phyloP scores from a whole-genome alignment of 257 asterid genomes.

The Gynochthodes officinalis region DNA sequence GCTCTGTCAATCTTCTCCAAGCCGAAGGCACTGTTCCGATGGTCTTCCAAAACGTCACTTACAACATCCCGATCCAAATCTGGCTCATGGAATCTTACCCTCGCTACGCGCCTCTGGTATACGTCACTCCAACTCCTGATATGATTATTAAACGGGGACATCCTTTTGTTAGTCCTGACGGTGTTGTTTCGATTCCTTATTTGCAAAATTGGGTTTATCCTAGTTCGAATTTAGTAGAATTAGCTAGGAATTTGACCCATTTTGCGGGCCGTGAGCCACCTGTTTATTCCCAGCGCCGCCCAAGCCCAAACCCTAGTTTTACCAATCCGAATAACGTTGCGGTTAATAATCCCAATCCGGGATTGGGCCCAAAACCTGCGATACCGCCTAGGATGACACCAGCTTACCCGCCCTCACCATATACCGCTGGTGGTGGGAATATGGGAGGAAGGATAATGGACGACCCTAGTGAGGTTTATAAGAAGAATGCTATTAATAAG shows the following conservation, averaged over 20 bases:
- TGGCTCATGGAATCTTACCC: constrained; percentile 96
- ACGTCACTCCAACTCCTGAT: constrained; percentile 83
- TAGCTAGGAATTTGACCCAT: constrained; percentile 55
- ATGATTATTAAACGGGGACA: constrained; percentile 86
- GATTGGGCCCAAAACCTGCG: constrained; percentile 41
- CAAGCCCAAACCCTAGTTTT: constrained; percentile 29
- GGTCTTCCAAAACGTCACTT: constrained; percentile 58
- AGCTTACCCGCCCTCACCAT: constrained; percentile 57
- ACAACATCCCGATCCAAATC: constrained; percentile 80
- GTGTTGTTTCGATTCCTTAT: constrained; percentile 73
- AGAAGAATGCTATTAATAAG: constrained; percentile 50
- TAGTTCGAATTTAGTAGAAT: constrained; percentile 68
- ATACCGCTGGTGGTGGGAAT: constrained; percentile 35
- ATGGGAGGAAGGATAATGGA: constrained; percentile 48
- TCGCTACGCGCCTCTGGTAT: constrained; percentile 75
- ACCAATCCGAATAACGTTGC: constrained; percentile 14
- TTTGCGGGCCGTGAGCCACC: constrained; percentile 87
- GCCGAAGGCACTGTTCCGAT: constrained; percentile 89
- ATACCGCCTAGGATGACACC: constrained; percentile 57
- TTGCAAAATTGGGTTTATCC: constrained; percentile 83
- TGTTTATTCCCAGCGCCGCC: constrained; percentile 60
- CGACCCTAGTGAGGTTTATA: constrained; percentile 63
- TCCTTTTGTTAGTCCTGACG: constrained; percentile 77
- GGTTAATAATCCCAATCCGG: constrained; percentile 14
- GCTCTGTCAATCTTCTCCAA: constrained; percentile 76